Conservation (phyloP, 768 basidiomycete genomes). For the Candolleomyces aberdarensis region DNA sequence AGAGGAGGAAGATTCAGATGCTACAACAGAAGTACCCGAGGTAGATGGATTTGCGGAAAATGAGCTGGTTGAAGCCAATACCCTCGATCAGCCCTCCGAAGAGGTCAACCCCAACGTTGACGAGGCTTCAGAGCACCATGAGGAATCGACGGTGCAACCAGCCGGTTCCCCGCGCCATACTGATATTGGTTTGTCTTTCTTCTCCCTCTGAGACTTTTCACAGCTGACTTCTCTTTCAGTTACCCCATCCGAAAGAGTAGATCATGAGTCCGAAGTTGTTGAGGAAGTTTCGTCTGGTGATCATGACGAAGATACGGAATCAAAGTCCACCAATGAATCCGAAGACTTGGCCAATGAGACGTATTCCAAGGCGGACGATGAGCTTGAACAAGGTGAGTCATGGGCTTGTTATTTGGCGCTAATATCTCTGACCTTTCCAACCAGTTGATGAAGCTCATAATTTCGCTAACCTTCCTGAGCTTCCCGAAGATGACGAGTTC, state of each 20-base stretch:
- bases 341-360: not conserved
- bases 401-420: not conserved
- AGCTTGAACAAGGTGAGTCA: conserved; percentile 1
- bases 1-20: conserved; percentile 1
- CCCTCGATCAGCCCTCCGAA: conserved; percentile 1
- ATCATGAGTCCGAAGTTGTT: not conserved
- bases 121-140: not conserved
- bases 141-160: not conserved
- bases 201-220: not conserved
- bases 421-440: conserved; percentile 5
- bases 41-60: not conserved
- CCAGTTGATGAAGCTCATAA: conserved; percentile 10
- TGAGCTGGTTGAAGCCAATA: not conserved
- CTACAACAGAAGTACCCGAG: not conserved
- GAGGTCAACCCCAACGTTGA: not conserved
- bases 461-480: conserved; percentile 15
- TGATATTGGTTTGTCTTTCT: not conserved
- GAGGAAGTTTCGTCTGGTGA: not conserved
- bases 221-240: not conserved
- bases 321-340: not conserved
- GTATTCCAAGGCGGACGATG: not conserved
- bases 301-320: not conserved
- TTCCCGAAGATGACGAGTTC: conserved; percentile 45
- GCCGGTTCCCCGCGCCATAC: not conserved
- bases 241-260: not conserved